Evolutionary conservation across 2,329 filamentous ascomycete species (phyloP).

Genomic region (Colletotrichum melonis): DNA sequence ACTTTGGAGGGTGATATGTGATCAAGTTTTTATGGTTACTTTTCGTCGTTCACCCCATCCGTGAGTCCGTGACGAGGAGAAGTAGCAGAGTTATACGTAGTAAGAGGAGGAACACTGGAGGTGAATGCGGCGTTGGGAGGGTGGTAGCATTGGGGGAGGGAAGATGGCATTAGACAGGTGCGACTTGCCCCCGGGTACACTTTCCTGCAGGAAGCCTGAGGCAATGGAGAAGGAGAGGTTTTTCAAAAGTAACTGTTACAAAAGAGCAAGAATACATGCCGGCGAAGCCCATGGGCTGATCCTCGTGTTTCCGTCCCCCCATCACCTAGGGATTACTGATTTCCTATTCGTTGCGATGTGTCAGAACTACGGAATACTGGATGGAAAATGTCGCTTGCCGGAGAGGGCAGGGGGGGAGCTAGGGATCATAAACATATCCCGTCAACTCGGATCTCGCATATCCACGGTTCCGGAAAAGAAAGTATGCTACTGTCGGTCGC

Average conservation of each 20-base stretch:
- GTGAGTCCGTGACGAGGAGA: not conserved
- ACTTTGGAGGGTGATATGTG: slow-evolving; percentile 71
- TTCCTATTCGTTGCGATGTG: not conserved
- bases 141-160: not conserved
- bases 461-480: no score
- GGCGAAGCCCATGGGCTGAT: not conserved
- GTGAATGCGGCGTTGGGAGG: not conserved
- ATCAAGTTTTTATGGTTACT: not conserved
- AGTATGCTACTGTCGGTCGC: no score
- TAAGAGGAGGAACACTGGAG: not conserved
- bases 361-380: no score
- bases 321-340: not conserved
- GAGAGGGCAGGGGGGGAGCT: no score
- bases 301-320: not conserved
- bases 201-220: not conserved
- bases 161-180: not conserved
- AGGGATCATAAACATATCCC: no score
- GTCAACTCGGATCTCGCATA: no score
- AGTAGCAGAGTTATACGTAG: not conserved
- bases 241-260: not conserved
- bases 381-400: no score
- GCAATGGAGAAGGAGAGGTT: not conserved
- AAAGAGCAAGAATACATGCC: not conserved
- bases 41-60: not conserved
- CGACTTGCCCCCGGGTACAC: not conserved